Percentiles rank a stretch among this genome's conserved stretches.
Conservation (phyloP, 805 yeast species). For the Candida maris region DNA sequence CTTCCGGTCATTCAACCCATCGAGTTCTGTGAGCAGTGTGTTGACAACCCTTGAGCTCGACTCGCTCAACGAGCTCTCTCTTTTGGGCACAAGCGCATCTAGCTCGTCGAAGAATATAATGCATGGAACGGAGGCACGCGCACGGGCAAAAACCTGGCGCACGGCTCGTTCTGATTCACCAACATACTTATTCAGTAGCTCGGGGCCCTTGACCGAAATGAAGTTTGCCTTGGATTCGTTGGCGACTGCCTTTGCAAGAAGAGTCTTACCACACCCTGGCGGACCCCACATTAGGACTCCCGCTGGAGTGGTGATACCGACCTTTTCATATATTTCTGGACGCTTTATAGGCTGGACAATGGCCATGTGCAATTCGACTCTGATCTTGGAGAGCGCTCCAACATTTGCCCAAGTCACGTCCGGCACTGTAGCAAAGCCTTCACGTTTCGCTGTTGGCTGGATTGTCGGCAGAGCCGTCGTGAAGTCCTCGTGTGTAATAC, state of each 20-base stretch:
- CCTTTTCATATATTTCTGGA: conserved; percentile 84
- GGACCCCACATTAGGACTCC: conserved; percentile 99
- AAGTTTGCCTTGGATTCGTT: conserved; percentile 95
- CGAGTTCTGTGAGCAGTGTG: conserved; percentile 88
- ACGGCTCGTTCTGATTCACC: conserved; percentile 94
- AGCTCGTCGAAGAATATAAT: conserved; percentile 93
- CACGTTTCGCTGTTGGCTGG: conserved; percentile 97
- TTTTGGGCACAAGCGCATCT: conserved; percentile 92
- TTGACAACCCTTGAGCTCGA: conserved; percentile 92
- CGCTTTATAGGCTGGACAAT: conserved; percentile 93
- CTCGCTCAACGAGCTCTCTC: conserved; percentile 86
- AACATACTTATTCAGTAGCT: conserved; percentile 88
- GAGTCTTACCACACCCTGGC: conserved; percentile 98
- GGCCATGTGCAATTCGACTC: conserved; percentile 94
- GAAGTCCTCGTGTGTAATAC: conserved; percentile 78
- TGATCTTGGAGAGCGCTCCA: conserved; percentile 77
- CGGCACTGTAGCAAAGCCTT: conserved; percentile 98
- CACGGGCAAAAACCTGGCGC: conserved; percentile 89
- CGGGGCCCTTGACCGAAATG: conserved; percentile 95
- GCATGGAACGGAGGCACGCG: conserved; percentile 92
- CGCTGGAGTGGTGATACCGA: conserved; percentile 94
- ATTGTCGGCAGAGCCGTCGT: conserved; percentile 82
- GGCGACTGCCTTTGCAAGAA: conserved; percentile 96
- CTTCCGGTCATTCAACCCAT: conserved; percentile 87
- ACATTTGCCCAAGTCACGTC: conserved; percentile 95